Evolutionary conservation across 306 rosid genomes (phyloP).

Genomic region (Trichosanthes truncata): DNA sequence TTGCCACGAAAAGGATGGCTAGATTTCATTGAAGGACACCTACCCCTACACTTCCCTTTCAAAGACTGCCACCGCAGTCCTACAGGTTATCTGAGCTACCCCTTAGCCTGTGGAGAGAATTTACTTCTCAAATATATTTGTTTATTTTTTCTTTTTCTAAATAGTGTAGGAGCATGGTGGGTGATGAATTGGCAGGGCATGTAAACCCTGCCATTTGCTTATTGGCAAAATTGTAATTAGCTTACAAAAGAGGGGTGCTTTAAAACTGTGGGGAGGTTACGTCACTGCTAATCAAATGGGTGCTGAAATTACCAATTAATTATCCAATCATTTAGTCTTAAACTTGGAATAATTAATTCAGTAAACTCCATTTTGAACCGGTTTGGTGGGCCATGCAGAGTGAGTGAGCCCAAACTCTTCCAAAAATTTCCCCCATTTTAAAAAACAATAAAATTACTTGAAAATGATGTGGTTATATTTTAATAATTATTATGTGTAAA

Average conservation of each 20-base stretch:
- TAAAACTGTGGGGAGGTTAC: background rate
- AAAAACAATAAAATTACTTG: background rate
- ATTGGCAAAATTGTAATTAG: background rate
- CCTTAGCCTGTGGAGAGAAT: background rate
- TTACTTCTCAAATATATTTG: background rate
- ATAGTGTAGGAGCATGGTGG: background rate
- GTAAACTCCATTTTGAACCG: background rate
- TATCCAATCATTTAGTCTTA: conserved; percentile 5
- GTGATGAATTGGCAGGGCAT: conserved; percentile 1
- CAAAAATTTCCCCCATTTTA: background rate
- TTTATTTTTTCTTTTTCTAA: background rate
- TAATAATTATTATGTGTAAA: background rate
- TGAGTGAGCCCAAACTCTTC: background rate
- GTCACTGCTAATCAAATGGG: background rate
- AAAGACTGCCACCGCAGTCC: conserved; percentile 7
- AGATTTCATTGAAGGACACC: background rate
- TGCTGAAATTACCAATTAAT: background rate
- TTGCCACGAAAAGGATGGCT: background rate
- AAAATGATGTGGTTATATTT: background rate
- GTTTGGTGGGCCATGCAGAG: background rate
- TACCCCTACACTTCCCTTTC: background rate
- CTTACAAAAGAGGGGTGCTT: background rate
- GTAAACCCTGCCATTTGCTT: background rate
- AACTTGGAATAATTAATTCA: background rate
- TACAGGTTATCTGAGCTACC: background rate